phyloP scores from a whole-genome alignment of 169 alveolate genomes.

The Cystoisospora suis region DNA sequence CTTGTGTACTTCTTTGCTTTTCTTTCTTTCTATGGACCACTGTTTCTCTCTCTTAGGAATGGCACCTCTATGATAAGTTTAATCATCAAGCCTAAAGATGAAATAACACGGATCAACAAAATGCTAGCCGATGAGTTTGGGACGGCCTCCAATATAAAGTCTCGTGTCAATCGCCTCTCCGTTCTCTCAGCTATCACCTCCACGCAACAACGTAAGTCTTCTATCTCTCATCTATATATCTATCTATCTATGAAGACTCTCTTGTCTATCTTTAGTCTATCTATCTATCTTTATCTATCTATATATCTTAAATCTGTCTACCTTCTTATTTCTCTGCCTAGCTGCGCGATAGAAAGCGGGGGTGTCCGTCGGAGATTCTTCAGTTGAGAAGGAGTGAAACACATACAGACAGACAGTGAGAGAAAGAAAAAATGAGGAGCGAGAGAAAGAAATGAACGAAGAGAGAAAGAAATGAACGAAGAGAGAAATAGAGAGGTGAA shows the following conservation, averaged over 20 bases:
- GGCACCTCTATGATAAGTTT: constrained; percentile 98
- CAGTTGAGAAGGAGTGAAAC: no score
- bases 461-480: background rate
- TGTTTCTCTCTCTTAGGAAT: constrained; percentile 68
- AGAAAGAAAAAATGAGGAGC: background rate
- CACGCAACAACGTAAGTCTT: constrained; percentile 93
- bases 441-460: background rate
- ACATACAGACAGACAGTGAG: background rate
- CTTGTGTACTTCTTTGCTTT: background rate
- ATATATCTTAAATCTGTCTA: no score
- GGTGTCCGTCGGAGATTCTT: no score
- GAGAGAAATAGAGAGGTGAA: no score
- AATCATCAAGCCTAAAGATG: constrained; percentile 96
- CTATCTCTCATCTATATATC: background rate
- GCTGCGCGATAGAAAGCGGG: no score
- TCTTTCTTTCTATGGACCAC: background rate
- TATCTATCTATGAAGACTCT: no score
- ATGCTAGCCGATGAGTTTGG: constrained; percentile 96
- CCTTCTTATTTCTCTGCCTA: no score
- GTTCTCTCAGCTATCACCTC: constrained; percentile 98
- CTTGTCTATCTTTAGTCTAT: no score
- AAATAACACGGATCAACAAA: constrained; percentile 91
- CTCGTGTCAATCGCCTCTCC: constrained; percentile 96
- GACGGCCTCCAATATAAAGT: constrained; percentile 97
- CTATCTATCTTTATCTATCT: no score